Conservation (phyloP, 768 basidiomycete species). For the Psilocybe cubensis region DNA sequence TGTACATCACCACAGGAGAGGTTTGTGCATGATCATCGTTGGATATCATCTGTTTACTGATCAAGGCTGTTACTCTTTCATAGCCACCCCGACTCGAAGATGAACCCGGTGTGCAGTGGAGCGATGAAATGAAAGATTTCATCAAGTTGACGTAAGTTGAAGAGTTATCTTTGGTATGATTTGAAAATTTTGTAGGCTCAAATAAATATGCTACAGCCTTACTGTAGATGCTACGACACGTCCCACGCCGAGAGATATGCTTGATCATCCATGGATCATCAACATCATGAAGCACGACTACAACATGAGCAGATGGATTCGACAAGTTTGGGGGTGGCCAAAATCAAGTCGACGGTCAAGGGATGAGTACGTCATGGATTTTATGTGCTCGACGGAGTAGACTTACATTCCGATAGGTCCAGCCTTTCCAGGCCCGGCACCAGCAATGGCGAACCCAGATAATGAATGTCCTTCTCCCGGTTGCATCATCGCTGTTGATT, state of each 20-base stretch:
- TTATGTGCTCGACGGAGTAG: background rate
- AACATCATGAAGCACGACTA: conserved; percentile 80
- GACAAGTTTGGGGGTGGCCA: conserved; percentile 83
- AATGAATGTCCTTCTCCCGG: background rate
- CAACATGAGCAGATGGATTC: conserved; percentile 89
- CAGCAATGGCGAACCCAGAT: conserved; percentile 21
- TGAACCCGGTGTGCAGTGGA: conserved; percentile 72
- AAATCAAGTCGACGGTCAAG: conserved; percentile 47
- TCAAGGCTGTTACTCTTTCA: background rate
- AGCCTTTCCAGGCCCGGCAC: conserved; percentile 38
- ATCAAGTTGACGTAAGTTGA: conserved; percentile 83
- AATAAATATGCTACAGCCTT: conserved; percentile 48
- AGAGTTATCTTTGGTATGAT: background rate
- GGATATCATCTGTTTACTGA: background rate
- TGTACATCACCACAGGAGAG: conserved; percentile 84
- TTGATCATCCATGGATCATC: conserved; percentile 83
- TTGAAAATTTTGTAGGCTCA: conserved; percentile 9
- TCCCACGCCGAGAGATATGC: conserved; percentile 83
- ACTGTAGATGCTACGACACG: conserved; percentile 69
- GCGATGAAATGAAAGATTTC: conserved; percentile 89
- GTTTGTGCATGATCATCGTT: conserved; percentile 39
- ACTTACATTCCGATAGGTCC: conserved; percentile 3
- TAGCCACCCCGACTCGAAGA: conserved; percentile 87
- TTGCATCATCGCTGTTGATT: background rate
- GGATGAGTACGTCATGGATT: conserved; percentile 41